Percentiles rank a stretch among this genome's conserved stretches.
phyloP scores from a whole-genome alignment of 73 alveolate genomes.

The Tetrahymena elliotti region DNA sequence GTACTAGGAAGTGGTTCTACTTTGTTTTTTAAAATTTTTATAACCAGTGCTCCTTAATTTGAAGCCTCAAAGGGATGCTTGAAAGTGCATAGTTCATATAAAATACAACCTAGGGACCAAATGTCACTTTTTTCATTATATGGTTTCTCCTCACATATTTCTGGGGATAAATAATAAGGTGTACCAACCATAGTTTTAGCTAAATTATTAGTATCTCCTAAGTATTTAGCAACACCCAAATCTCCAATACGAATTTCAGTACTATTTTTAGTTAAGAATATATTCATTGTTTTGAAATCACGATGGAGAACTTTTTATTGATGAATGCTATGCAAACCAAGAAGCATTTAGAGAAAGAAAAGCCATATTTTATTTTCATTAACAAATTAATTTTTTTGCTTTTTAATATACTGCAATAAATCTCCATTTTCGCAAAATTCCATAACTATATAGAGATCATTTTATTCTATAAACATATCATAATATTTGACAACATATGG shows the following conservation, averaged over 20 bases:
- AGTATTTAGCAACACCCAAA: background rate
- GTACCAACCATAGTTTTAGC: constrained; percentile 47
- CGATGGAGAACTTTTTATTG: constrained; percentile 59
- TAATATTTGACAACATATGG: constrained; percentile 62
- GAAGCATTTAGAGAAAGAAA: constrained; percentile 18
- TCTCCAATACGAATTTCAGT: background rate
- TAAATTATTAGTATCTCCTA: background rate
- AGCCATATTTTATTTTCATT: constrained; percentile 17
- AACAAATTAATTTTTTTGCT: constrained; percentile 6
- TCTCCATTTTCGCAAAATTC: constrained; percentile 77
- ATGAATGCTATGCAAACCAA: constrained; percentile 56
- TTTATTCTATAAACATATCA: constrained; percentile 60
- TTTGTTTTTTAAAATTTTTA: constrained; percentile 38
- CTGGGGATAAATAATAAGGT: constrained; percentile 58
- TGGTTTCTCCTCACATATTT: constrained; percentile 45
- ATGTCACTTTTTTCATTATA: constrained; percentile 51
- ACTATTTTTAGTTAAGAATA: constrained; percentile 33
- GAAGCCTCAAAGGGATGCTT: constrained; percentile 57
- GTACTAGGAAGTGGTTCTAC: constrained; percentile 13
- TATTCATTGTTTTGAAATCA: constrained; percentile 67
- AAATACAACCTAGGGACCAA: constrained; percentile 66
- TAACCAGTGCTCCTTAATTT: constrained; percentile 34
- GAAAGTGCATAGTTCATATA: constrained; percentile 62
- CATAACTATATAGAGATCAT: constrained; percentile 59
- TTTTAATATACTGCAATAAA: constrained; percentile 40